phyloP scores from a whole-genome alignment of 139 green algal species.

The Penium margaritaceum region DNA sequence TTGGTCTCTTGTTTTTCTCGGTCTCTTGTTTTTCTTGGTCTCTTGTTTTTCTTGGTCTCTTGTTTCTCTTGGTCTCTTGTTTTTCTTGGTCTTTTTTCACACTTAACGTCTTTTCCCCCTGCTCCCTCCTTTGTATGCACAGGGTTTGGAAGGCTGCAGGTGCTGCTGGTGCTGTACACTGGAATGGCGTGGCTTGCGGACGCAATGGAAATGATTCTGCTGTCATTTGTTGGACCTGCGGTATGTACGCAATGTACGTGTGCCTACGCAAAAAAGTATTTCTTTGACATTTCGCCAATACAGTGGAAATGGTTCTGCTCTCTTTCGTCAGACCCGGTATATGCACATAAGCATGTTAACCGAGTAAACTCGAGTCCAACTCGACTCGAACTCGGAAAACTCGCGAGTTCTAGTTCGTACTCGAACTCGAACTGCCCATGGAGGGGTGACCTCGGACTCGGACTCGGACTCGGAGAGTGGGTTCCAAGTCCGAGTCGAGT shows the following conservation, averaged over 20 bases:
- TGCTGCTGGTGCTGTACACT: constrained; percentile 58
- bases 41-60: background rate
- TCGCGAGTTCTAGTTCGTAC: no score
- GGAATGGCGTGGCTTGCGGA: constrained; percentile 69
- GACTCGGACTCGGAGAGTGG: no score
- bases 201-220: constrained; percentile 79
- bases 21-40: background rate
- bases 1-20: background rate
- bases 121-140: background rate
- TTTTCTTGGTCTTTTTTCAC: background rate
- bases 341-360: no score
- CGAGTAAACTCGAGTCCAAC: no score
- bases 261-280: no score
- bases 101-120: background rate
- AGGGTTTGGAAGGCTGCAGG: constrained; percentile 63
- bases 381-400: no score
- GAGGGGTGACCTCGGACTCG: no score
- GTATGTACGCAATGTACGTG: constrained; percentile 32
- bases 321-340: constrained; percentile 66
- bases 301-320: constrained; percentile 81
- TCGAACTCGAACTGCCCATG: no score
- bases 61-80: background rate
- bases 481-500: no score
- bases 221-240: constrained; percentile 70
- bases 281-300: no score